Percentiles rank a stretch among this genome's conserved stretches.
Conservation (phyloP, 2,329 filamentous ascomycete species). For the Sordariomycetes sp. region DNA sequence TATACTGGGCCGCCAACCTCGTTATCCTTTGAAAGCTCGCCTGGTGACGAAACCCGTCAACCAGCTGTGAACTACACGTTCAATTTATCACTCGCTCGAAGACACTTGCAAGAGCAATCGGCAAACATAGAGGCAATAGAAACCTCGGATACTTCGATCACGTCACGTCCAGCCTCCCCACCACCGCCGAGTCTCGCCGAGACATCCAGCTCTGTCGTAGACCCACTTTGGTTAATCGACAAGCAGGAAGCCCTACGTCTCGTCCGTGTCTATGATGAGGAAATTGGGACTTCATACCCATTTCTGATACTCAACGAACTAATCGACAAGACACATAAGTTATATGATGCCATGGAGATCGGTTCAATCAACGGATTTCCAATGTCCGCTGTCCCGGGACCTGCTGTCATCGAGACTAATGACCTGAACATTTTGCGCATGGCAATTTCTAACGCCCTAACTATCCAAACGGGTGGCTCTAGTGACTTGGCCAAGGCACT, state of each 20-base stretch:
- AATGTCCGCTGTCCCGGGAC: not conserved
- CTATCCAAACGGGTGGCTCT: not conserved
- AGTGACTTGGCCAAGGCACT: not conserved
- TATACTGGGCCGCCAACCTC: not conserved
- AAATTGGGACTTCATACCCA: not conserved
- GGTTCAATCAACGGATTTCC: not conserved
- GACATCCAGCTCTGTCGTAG: not conserved
- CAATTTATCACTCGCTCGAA: not conserved
- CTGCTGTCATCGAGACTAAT: not conserved
- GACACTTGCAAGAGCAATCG: not conserved
- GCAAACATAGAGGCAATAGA: not conserved
- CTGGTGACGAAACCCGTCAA: not conserved
- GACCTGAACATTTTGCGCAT: not conserved
- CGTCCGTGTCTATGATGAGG: not conserved
- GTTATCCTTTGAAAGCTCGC: not conserved
- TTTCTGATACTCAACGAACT: not conserved
- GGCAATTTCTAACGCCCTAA: not conserved
- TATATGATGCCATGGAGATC: not conserved
- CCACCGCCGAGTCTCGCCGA: not conserved
- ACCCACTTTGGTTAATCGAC: not conserved
- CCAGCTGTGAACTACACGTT: not conserved
- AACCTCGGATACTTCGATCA: not conserved
- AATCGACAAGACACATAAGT: not conserved
- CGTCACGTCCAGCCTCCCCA: not conserved
- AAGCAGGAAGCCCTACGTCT: not conserved